Percentiles rank a stretch among this genome's conserved stretches.
phyloP scores from a whole-genome alignment of 2,329 filamentous ascomycete species.

The Fusarium neocosmosporiellum region DNA sequence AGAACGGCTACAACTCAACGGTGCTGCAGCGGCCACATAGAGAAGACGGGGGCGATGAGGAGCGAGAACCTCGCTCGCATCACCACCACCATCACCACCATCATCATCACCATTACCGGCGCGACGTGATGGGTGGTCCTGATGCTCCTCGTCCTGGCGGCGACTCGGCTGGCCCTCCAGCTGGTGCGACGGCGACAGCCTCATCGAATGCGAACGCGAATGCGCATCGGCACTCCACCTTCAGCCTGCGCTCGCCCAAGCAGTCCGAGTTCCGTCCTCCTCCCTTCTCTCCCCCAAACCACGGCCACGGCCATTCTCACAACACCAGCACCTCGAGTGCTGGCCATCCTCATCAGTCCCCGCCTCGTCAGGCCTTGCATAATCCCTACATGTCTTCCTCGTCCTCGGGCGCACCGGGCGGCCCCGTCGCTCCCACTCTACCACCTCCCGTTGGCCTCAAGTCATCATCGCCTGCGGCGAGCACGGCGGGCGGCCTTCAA shows the following conservation, averaged over 20 bases:
- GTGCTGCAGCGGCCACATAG: constrained; percentile 58
- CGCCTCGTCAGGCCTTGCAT: constrained; percentile 46
- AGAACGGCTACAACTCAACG: constrained; percentile 60
- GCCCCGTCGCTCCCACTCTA: constrained; percentile 47
- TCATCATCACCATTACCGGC: constrained; percentile 52
- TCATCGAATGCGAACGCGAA: constrained; percentile 41
- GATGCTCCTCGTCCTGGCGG: constrained; percentile 39
- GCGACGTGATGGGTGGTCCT: constrained; percentile 58
- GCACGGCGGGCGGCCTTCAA: constrained; percentile 34
- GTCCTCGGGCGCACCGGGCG: constrained; percentile 43
- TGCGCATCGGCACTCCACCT: constrained; percentile 56
- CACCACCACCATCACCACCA: constrained; percentile 52
- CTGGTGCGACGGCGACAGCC: constrained; percentile 35
- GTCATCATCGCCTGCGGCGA: constrained; percentile 36
- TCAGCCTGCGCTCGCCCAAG: constrained; percentile 63
- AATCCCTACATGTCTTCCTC: constrained; percentile 53
- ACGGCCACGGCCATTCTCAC: constrained; percentile 40
- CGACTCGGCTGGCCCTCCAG: constrained; percentile 25
- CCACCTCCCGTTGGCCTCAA: constrained; percentile 44
- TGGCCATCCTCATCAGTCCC: constrained; percentile 47
- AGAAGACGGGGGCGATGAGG: constrained; percentile 54
- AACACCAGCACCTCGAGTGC: constrained; percentile 43
- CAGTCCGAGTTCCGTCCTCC: constrained; percentile 54
- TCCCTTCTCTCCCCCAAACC: constrained; percentile 44
- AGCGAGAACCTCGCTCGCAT: constrained; percentile 47